Conservation (phyloP, 768 basidiomycete species). For the Agrocybe pediades region DNA sequence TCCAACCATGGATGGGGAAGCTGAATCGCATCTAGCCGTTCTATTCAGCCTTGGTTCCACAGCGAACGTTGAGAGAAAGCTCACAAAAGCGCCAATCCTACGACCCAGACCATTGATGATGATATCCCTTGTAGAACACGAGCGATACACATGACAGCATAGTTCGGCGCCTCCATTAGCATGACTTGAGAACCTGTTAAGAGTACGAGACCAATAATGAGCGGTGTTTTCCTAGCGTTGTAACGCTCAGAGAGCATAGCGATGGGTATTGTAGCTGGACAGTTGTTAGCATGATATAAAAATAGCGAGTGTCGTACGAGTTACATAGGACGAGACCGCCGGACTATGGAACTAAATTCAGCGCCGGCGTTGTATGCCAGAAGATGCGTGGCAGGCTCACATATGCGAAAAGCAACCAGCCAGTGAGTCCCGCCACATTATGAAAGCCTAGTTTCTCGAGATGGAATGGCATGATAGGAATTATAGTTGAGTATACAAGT, state of each 20-base stretch:
- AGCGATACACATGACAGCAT: constrained; percentile 57
- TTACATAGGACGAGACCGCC: constrained; percentile 55
- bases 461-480: constrained; percentile 67
- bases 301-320: constrained; percentile 13
- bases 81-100: constrained; percentile 61
- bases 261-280: constrained; percentile 55
- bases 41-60: neutral
- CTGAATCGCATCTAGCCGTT: constrained; percentile 52
- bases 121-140: constrained; percentile 61
- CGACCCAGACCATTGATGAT: constrained; percentile 64
- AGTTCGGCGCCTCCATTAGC: constrained; percentile 63
- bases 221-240: constrained; percentile 45
- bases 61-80: constrained; percentile 4
- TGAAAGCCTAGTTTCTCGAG: constrained; percentile 49
- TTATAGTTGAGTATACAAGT: constrained; percentile 61
- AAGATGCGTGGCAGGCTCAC: constrained; percentile 33
- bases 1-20: constrained; percentile 48
- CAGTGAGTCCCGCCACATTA: constrained; percentile 49
- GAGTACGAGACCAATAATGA: constrained; percentile 50
- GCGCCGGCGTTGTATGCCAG: neutral
- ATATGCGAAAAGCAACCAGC: constrained; percentile 64
- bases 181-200: constrained; percentile 58
- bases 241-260: constrained; percentile 57
- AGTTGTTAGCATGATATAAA: neutral
- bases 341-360: constrained; percentile 42